Base-by-base conservation (phyloP, 306 rosid species). In the Pterocarpus macrocarpus region DNA sequence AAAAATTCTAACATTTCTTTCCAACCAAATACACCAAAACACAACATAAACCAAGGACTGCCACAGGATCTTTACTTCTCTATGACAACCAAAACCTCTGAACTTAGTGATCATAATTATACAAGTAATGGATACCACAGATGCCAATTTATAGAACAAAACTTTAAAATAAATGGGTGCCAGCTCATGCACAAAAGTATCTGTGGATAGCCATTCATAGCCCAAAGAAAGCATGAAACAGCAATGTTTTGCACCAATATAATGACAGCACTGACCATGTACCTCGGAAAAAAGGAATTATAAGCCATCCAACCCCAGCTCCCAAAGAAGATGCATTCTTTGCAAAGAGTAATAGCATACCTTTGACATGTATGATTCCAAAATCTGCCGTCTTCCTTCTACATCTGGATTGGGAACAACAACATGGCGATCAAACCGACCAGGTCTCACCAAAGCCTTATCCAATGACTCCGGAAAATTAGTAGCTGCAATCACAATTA, bases 381-480 rank as follows among this genome's bases (percentile, higher is more conserved):
- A 82, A 84, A 95, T 93, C 83, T 95, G 98, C 49, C 93, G 86
- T 76, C 99, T 90, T 76, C 99, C 99, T 89, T 91, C 97, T 74
- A 95, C 99, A 63, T 95, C 98, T 34, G 99, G 99, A 84, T 95
- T 87, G 81, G 97, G 98, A 67, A 95, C 98, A 75, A 86, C 92
- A 77, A 95, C 92, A 68, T 88, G 94, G 58, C 94, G 94, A 85
- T 96, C 99, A 84, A 92, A 93, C 55, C 99, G 92, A 74, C 99
- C 99, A 81, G 98, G 99, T 84, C 99, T 92, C 78, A 93, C 91
- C 87, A 96, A 82, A 52, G 99, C 99, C 89, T 92, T 89, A 76
- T 96, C 99, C 76, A 96, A 79, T 16, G 98, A 93, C 87, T 96
- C 88, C 0, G 98, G 97, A 73, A 92, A 90, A 81, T 96, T 96